Percentiles rank a stretch among this genome's conserved stretches.
These are phyloP conservation scores for Isatis lusitanica DNA, from an alignment of 441 rosid genomes.

Conservation along the genomic window DNA sequence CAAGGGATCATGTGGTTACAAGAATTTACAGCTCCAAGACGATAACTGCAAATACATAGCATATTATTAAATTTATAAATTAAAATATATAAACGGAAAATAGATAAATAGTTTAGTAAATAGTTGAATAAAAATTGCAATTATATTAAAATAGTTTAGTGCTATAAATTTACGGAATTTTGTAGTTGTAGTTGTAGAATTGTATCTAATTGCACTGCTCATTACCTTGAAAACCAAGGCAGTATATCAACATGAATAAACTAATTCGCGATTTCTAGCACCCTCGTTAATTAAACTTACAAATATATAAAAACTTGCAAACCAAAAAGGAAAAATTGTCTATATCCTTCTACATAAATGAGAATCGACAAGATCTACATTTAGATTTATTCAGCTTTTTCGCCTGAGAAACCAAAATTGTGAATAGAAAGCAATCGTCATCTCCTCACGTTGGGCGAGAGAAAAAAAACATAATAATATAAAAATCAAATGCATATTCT, in stretches of 20 bases:
- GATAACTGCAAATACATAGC: background rate
- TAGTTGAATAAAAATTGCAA: background rate
- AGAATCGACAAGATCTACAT: slow-evolving; percentile 37
- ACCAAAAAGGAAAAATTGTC: slow-evolving; percentile 14
- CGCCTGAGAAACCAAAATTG: slow-evolving; percentile 33
- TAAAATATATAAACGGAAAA: too few species aligned
- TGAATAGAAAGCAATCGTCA: slow-evolving; percentile 23
- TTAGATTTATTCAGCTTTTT: slow-evolving; percentile 38
- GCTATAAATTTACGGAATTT: background rate
- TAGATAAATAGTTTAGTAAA: too few species aligned
- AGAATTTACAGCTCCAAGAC: slow-evolving; percentile 10
- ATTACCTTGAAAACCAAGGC: slow-evolving; percentile 35
- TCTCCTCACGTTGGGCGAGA: slow-evolving; percentile 21
- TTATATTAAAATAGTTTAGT: background rate
- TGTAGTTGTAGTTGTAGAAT: slow-evolving; percentile 16
- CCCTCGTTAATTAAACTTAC: slow-evolving; percentile 13
- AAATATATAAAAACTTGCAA: background rate
- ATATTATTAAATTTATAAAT: background rate
- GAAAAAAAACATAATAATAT: slow-evolving; percentile 1
- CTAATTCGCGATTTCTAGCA: slow-evolving; percentile 29
- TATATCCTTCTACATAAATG: slow-evolving; percentile 34
- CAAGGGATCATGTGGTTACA: background rate
- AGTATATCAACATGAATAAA: background rate
- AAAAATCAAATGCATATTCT: slow-evolving; percentile 6
- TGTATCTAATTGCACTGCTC: slow-evolving; percentile 28